Conservation (phyloP, 202 grass and related monocot species). For the Panicum hallii region DNA sequence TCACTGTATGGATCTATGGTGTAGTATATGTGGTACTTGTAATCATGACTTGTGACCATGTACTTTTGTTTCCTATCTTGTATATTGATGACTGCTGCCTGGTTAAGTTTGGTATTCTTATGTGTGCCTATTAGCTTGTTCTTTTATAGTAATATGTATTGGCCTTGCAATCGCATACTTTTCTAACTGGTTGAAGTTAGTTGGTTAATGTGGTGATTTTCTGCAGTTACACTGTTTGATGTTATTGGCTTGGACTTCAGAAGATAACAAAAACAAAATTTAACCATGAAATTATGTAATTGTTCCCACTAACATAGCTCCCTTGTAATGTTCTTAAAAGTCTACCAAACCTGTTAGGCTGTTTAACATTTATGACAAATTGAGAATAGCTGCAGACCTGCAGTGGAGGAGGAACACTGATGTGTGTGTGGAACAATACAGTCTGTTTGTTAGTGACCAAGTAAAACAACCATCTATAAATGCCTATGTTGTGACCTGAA, state of each 20-base stretch:
- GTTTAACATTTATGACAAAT: background rate
- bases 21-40: slow-evolving; percentile 33
- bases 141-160: background rate
- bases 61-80: background rate
- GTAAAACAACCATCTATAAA: slow-evolving; percentile 10
- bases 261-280: background rate
- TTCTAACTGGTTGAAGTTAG: background rate
- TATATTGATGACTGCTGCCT: slow-evolving; percentile 20
- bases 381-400: background rate
- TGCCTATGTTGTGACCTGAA: background rate
- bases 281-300: too few relatives aligned
- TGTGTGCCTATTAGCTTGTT: background rate
- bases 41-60: slow-evolving; percentile 19
- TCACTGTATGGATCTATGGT: background rate
- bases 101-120: slow-evolving; percentile 8
- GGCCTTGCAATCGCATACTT: background rate
- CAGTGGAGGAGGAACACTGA: background rate
- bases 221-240: background rate
- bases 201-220: background rate
- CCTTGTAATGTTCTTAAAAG: background rate
- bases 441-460: background rate
- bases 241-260: background rate
- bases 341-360: background rate
- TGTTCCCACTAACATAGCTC: background rate
- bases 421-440: background rate